Conservation (phyloP, 306 rosid genomes). For the Dryas drummondii region DNA sequence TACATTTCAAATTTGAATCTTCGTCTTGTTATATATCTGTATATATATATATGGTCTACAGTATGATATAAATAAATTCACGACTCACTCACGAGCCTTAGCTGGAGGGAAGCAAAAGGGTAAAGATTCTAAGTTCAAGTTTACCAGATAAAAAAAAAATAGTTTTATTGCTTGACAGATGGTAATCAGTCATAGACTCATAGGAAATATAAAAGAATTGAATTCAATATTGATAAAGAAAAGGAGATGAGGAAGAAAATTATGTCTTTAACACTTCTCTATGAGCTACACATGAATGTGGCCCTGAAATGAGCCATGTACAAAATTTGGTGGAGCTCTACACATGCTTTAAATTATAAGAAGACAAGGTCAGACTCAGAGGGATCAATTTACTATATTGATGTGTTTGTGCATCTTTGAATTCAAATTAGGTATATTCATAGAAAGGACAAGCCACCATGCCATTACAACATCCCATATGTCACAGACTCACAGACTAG, state of each 20-base stretch:
- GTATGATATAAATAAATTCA: no score
- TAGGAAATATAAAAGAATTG: neutral
- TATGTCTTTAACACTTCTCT: neutral
- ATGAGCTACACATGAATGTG: conserved; percentile 11
- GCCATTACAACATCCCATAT: conserved; percentile 1
- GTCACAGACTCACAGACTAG: neutral
- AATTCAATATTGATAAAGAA: neutral
- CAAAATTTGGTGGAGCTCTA: neutral
- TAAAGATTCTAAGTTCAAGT: no score
- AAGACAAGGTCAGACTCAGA: neutral
- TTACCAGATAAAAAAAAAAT: neutral
- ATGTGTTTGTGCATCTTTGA: conserved; percentile 17
- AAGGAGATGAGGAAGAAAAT: neutral
- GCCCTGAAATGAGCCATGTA: conserved; percentile 17
- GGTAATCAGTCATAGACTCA: neutral
- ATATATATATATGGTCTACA: no score
- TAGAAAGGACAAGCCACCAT: neutral
- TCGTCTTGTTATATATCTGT: no score
- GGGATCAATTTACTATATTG: neutral
- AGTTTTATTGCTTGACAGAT: neutral
- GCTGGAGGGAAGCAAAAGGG: no score
- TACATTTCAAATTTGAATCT: no score
- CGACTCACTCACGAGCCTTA: no score
- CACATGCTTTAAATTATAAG: neutral
- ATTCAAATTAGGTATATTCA: conserved; percentile 21